A percentile compares a stretch with the other conserved stretches of the same genome.
phyloP scores from a whole-genome alignment of 1,139 yeast species.

The Geotrichum citri-aurantii region DNA sequence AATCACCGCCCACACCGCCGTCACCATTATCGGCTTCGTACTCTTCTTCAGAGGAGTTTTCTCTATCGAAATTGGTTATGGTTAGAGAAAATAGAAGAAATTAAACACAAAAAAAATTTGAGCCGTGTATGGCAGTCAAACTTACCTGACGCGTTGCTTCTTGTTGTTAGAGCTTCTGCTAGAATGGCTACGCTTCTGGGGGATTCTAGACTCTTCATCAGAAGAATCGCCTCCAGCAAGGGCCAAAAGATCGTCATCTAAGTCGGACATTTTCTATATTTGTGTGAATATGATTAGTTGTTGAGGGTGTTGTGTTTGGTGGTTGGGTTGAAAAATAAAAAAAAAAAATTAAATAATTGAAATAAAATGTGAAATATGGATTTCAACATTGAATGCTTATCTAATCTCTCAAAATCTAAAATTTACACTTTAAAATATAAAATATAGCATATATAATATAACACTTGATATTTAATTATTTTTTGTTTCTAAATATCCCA shows the following conservation, averaged over 20 bases:
- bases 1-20: conserved; percentile 31
- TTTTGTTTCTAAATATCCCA: background rate
- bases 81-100: background rate
- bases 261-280: conserved; percentile 28
- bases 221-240: conserved; percentile 56
- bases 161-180: conserved; percentile 19
- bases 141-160: conserved; percentile 25
- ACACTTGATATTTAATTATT: background rate
- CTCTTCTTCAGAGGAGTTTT: conserved; percentile 26
- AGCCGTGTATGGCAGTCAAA: too few relatives aligned
- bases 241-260: conserved; percentile 75
- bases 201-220: conserved; percentile 23
- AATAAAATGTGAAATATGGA: background rate
- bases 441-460: background rate
- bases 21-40: conserved; percentile 34
- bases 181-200: conserved; percentile 11
- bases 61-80: background rate
- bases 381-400: background rate
- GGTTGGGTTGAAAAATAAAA: background rate
- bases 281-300: background rate
- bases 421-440: background rate
- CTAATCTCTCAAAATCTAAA: background rate
- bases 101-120: too few relatives aligned
- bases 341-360: too few relatives aligned
- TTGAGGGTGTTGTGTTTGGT: background rate